These are phyloP conservation scores for Daldinia concentrica DNA, from an alignment of 495 filamentous ascomycete genomes.

Conservation along the genomic window DNA sequence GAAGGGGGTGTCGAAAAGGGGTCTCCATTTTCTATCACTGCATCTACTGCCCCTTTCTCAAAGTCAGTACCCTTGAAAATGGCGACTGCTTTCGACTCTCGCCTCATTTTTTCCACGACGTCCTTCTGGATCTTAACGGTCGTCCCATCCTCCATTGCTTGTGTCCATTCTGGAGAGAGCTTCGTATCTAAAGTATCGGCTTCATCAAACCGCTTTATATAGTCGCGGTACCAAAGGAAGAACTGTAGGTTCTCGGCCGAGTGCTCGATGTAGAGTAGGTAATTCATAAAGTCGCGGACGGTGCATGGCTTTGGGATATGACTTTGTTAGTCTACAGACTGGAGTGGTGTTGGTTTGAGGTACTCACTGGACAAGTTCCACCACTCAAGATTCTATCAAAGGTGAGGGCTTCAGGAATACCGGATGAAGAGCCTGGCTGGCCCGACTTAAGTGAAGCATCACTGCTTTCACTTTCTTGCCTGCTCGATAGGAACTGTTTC, in stretches of 20 bases:
- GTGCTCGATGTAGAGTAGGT: conserved; percentile 77
- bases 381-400: conserved; percentile 77
- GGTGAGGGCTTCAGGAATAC: conserved; percentile 72
- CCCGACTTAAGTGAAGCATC: conserved; percentile 42
- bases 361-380: conserved; percentile 79
- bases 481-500: conserved; percentile 34
- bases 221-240: conserved; percentile 77
- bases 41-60: conserved; percentile 49
- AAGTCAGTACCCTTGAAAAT: conserved; percentile 71
- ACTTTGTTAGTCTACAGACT: not conserved
- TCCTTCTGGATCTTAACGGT: conserved; percentile 52
- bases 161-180: conserved; percentile 71
- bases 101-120: conserved; percentile 48
- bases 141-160: conserved; percentile 61
- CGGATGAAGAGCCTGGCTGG: conserved; percentile 33
- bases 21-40: conserved; percentile 49
- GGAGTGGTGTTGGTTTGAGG: conserved; percentile 3
- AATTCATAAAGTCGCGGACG: conserved; percentile 81
- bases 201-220: conserved; percentile 65
- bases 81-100: conserved; percentile 25
- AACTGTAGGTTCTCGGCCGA: conserved; percentile 83
- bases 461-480: conserved; percentile 38
- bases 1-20: conserved; percentile 66
- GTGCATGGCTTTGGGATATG: conserved; percentile 68
- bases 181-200: conserved; percentile 61